A percentile compares a stretch with the other conserved stretches of the same genome.
Conservation (phyloP, 177 flowering plant species). For the Vitis hybrid region DNA sequence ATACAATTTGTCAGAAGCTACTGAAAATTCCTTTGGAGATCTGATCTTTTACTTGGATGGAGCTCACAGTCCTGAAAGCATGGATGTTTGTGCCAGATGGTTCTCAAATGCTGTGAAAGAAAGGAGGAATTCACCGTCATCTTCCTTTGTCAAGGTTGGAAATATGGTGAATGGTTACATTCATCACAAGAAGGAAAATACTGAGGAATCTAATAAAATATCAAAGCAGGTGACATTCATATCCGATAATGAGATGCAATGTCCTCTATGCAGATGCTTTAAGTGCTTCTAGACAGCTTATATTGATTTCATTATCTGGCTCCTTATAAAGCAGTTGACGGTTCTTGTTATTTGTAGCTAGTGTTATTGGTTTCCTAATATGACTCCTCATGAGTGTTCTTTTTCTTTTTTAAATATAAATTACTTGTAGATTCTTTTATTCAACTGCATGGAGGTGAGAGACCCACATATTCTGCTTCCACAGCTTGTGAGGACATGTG, state of each 20-base stretch:
- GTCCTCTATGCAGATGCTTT: neutral
- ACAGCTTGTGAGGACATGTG: constrained; percentile 62
- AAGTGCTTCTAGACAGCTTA: neutral
- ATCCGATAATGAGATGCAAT: neutral
- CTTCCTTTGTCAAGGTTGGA: constrained; percentile 12
- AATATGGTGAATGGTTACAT: constrained; percentile 25
- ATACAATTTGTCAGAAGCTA: constrained; percentile 15
- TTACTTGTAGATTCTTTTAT: constrained; percentile 65
- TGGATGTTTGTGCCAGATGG: constrained; percentile 91
- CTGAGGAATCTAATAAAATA: constrained; percentile 24
- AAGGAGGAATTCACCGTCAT: constrained; percentile 13
- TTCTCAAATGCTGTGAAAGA: constrained; percentile 59
- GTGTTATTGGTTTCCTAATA: neutral
- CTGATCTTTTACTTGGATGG: constrained; percentile 86
- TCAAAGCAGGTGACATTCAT: constrained; percentile 49
- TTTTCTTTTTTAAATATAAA: too few relatives aligned
- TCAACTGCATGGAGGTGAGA: constrained; percentile 90
- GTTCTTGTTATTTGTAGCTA: neutral
- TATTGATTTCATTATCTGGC: neutral
- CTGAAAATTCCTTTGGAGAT: constrained; percentile 43
- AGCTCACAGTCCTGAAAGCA: constrained; percentile 96
- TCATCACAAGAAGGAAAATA: constrained; percentile 14
- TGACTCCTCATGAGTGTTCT: constrained; percentile 8
- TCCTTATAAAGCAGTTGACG: neutral
- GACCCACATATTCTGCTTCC: constrained; percentile 79